phyloP scores from a whole-genome alignment of 2,329 filamentous ascomycete genomes.

The Phaeosphaeria sp. region DNA sequence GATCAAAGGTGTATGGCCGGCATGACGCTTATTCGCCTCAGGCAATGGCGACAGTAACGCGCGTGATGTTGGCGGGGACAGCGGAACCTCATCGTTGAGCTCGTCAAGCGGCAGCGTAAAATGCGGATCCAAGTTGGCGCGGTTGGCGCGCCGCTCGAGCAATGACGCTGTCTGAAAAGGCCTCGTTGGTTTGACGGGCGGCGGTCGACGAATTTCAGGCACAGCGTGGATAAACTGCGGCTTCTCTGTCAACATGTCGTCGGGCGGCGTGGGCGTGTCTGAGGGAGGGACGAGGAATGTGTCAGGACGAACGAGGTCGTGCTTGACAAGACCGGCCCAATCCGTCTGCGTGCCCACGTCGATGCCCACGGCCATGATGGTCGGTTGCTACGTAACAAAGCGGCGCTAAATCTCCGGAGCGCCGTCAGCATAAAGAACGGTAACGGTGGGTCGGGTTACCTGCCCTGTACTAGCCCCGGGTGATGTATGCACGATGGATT shows the following conservation, averaged over 20 bases:
- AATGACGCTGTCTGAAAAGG: conserved; percentile 20
- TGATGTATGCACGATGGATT: neutral
- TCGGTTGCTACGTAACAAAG: conserved; percentile 7
- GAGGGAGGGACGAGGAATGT: conserved; percentile 27
- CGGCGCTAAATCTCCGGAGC: conserved; percentile 21
- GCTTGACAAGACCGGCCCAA: conserved; percentile 39
- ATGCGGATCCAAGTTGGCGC: conserved; percentile 26
- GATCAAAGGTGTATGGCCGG: conserved; percentile 46
- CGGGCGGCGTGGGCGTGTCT: conserved; percentile 38
- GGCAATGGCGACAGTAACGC: conserved; percentile 41
- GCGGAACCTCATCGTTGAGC: conserved; percentile 33
- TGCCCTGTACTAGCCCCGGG: conserved; percentile 12
- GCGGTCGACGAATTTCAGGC: neutral
- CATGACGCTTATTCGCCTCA: conserved; percentile 41
- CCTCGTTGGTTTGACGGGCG: neutral
- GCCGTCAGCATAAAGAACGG: conserved; percentile 12
- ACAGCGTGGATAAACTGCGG: conserved; percentile 18
- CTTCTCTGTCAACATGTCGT: conserved; percentile 36
- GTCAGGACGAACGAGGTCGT: conserved; percentile 31
- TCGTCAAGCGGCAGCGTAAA: conserved; percentile 31
- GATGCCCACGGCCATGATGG: conserved; percentile 36
- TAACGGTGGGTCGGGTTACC: conserved; percentile 6
- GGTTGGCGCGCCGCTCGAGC: conserved; percentile 31
- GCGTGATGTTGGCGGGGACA: conserved; percentile 41
- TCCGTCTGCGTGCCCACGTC: conserved; percentile 38